Evolutionary conservation across 768 basidiomycete genomes (phyloP).

Genomic region (Porphyrellus cyaneotinctus): DNA sequence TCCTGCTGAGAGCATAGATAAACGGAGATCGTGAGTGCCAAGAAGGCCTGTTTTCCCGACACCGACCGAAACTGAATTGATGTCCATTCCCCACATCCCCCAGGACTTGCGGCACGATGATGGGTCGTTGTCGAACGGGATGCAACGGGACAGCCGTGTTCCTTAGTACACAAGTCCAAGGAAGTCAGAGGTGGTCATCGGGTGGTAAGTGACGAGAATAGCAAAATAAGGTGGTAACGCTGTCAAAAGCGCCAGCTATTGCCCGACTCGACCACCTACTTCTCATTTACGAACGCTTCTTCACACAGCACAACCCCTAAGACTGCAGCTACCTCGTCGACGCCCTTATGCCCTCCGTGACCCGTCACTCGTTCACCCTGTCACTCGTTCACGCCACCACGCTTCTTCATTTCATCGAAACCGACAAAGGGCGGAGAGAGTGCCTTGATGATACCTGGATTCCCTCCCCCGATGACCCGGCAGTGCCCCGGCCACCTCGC

Average conservation of each 20-base stretch:
- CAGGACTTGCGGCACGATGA: conserved; percentile 47
- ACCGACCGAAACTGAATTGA: not conserved
- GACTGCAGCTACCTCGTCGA: no score
- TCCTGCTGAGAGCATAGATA: no score
- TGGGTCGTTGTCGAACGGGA: conserved; percentile 50
- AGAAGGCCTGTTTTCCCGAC: no score
- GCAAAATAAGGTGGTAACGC: not conserved
- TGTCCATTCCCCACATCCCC: conserved; percentile 41
- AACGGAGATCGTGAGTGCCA: no score
- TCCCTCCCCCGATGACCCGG: conserved; percentile 54
- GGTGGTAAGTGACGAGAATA: not conserved
- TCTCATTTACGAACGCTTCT: not conserved
- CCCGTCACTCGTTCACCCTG: no score
- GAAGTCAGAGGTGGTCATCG: not conserved
- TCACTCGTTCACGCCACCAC: conserved; percentile 42
- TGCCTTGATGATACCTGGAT: conserved; percentile 61
- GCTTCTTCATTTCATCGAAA: conserved; percentile 58
- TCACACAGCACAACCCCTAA: conserved; percentile 49
- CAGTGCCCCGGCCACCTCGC: conserved; percentile 63
- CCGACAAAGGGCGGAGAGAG: conserved; percentile 54
- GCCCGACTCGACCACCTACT: not conserved
- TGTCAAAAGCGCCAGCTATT: conserved; percentile 58
- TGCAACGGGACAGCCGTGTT: conserved; percentile 63
- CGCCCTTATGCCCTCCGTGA: conserved; percentile 52
- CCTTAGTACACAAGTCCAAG: conserved; percentile 42